A percentile compares a stretch with the other conserved stretches of the same genome.
phyloP scores from a whole-genome alignment of 2,329 filamentous ascomycete species.

The Phialocephala sp. region DNA sequence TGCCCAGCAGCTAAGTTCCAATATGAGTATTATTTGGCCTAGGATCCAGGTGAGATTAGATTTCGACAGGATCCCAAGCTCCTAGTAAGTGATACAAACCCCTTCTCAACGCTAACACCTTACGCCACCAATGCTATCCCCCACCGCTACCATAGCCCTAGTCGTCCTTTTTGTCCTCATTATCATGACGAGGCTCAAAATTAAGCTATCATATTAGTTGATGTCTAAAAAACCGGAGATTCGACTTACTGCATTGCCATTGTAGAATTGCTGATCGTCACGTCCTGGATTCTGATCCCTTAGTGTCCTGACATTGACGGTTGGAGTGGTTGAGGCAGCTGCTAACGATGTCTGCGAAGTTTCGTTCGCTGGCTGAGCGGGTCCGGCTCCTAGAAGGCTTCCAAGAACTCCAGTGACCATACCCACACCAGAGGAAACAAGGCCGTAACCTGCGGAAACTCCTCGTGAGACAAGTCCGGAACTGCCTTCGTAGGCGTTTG shows the following conservation, averaged over 20 bases:
- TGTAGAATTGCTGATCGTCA: constrained; percentile 78
- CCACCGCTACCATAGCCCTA: constrained; percentile 18
- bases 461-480: constrained; percentile 44
- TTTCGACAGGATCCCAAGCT: neutral
- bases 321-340: constrained; percentile 43
- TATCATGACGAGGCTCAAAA: constrained; percentile 40
- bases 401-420: constrained; percentile 50
- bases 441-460: constrained; percentile 43
- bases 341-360: constrained; percentile 7
- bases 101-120: neutral
- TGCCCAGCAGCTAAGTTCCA: no score
- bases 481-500: constrained; percentile 58
- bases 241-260: constrained; percentile 78
- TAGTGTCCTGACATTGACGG: constrained; percentile 54
- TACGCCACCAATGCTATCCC: neutral
- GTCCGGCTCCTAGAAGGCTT: constrained; percentile 50
- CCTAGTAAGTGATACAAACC: neutral
- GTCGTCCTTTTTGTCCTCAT: constrained; percentile 36
- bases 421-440: constrained; percentile 50
- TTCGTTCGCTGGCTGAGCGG: constrained; percentile 25
- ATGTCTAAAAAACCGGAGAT: neutral
- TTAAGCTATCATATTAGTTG: constrained; percentile 37
- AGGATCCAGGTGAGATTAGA: neutral
- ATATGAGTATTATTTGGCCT: neutral
- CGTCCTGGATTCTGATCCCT: constrained; percentile 59